phyloP scores from a whole-genome alignment of 805 yeast species.

The Candida schatavii region DNA sequence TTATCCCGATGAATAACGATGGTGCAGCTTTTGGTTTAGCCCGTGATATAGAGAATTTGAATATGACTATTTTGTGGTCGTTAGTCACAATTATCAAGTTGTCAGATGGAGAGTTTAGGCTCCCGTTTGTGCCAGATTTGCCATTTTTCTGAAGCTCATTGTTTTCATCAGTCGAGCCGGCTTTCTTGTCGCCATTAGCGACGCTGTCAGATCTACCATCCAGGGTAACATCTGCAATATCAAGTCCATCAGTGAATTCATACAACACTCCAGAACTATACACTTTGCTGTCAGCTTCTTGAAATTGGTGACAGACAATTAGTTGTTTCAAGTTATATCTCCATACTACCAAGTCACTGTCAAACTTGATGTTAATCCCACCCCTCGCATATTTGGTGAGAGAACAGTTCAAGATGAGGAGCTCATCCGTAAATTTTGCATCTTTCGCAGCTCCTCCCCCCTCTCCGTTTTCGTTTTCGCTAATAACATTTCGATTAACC shows the following conservation, averaged over 20 bases:
- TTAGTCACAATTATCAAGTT: slow-evolving; percentile 26
- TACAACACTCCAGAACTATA: background rate
- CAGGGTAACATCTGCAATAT: background rate
- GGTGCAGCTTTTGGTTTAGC: slow-evolving; percentile 12
- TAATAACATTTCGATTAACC: slow-evolving; percentile 24
- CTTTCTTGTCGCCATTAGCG: background rate
- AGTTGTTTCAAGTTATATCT: slow-evolving; percentile 27
- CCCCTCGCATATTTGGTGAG: slow-evolving; percentile 32
- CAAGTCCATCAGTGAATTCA: background rate
- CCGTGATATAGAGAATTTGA: slow-evolving; percentile 14
- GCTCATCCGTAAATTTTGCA: slow-evolving; percentile 25
- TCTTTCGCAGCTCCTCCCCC: slow-evolving; percentile 8
- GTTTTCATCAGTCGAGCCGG: too few species aligned
- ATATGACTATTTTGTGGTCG: slow-evolving; percentile 26
- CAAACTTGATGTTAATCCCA: slow-evolving; percentile 28
- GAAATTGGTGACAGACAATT: background rate
- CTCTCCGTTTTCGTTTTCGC: slow-evolving; percentile 13
- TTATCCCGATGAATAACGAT: slow-evolving; percentile 27
- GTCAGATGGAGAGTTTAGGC: background rate
- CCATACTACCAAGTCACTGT: slow-evolving; percentile 40
- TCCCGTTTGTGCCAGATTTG: background rate
- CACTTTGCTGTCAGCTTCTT: background rate
- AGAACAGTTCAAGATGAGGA: slow-evolving; percentile 31
- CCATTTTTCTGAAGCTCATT: background rate
- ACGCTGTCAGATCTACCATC: background rate